Evolutionary conservation across 345 rosid species (phyloP).

Genomic region (Leavenworthia alabamica): DNA sequence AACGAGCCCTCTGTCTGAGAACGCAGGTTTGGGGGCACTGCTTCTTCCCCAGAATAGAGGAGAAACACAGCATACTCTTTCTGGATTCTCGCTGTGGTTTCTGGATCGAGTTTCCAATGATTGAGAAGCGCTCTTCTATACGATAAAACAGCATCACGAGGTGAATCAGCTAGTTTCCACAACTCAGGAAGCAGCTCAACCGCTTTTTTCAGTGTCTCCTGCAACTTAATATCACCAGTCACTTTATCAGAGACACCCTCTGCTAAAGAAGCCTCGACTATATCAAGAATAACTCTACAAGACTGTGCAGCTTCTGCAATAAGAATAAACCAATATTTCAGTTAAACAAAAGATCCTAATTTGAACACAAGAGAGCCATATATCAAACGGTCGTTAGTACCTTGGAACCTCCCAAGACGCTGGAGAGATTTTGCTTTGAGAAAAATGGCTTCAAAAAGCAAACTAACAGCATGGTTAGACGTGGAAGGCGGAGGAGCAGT

Average conservation of each 20-base stretch:
- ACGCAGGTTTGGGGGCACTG: conserved; percentile 63
- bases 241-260: conserved; percentile 69
- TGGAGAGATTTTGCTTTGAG: conserved; percentile 81
- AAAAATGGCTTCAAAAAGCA: conserved; percentile 70
- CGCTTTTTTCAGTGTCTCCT: conserved; percentile 63
- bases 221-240: conserved; percentile 64
- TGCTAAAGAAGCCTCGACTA: conserved; percentile 65
- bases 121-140: conserved; percentile 65
- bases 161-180: conserved; percentile 63
- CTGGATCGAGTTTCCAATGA: conserved; percentile 61
- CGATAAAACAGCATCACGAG: conserved; percentile 56
- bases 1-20: conserved; percentile 59
- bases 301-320: conserved; percentile 88
- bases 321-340: background rate
- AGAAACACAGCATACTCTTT: conserved; percentile 68
- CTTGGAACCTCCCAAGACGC: conserved; percentile 59
- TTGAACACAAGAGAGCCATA: background rate
- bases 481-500: conserved; percentile 40
- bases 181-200: conserved; percentile 82
- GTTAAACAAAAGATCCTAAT: background rate
- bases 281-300: conserved; percentile 74
- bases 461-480: conserved; percentile 70
- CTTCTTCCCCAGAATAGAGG: conserved; percentile 78
- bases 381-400: conserved; percentile 21
- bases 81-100: conserved; percentile 61